Base-by-base conservation (phyloP, 1,284 basidiomycete species). In the Cystobasidiaceae sp. region DNA sequence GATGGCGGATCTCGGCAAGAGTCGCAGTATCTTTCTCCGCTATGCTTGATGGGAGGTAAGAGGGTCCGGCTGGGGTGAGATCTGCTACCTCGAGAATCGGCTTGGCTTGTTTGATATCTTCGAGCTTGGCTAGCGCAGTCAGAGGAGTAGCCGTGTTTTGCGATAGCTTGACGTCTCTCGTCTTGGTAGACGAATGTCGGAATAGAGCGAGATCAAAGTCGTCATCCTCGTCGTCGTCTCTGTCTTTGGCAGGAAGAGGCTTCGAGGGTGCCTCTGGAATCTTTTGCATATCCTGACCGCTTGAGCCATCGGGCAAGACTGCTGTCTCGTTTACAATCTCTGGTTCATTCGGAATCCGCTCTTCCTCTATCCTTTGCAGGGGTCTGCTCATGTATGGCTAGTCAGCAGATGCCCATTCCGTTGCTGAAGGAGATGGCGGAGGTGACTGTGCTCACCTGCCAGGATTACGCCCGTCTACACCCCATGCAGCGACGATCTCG, bases 171-270 rank as follows among this genome's bases (percentile, higher is more conserved):
- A 25, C 6, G 21, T 32, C 33, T 30, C 27, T 23, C 15, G 50
- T 52, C 32, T n/a, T n/a, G 17, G 60, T 54, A 17, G 34, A 23
- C 8, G 54, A 52, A 32, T 62, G 60, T 32, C 60, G 48, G 41
- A 62, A 62, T 32, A 62, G 60, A 2, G 48, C 60, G 15, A 62
- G 37, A 25, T 52, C 50, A 13, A 27, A 7, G n/a, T 17, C 50
- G 39, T 62, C 60, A 17, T 57, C 37, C 37, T 62, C 60, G 21
- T 52, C 60, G 37, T 62, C 60, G 3, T 39, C 57, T 41, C 41
- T 25, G 11, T 23, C 7, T 6, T 48, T 32, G 28, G 13, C 46
- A 4, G 8, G 34, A 11, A 5, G 41, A 7, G 49, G 28, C 23
- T 51, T 33, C 9, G 4, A 15, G 4, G n/a, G 21, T 5, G 28